A percentile compares a stretch with the other conserved stretches of the same genome.
Conservation (phyloP, 768 basidiomycete genomes). For the Termitomyces sp. region DNA sequence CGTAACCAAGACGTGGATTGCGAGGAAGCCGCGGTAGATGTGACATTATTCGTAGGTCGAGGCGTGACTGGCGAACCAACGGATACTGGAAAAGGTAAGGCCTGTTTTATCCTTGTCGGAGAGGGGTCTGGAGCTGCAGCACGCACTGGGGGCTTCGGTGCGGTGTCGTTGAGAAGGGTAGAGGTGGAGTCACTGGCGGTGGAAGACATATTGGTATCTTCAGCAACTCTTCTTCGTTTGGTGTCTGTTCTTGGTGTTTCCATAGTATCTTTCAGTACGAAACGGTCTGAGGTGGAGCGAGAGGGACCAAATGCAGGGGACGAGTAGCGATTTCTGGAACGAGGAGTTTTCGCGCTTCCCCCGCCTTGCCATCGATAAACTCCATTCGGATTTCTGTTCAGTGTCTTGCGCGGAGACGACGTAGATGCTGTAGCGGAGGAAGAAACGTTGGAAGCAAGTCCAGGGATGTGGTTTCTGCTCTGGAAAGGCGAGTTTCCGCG, state of each 20-base stretch:
- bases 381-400: conserved; percentile 73
- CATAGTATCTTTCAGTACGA: conserved; percentile 30
- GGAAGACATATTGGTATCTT: conserved; percentile 30
- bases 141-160: conserved; percentile 20
- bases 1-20: conserved; percentile 34
- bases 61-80: conserved; percentile 20
- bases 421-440: conserved; percentile 15
- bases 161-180: conserved; percentile 10
- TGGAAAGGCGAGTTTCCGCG: conserved; percentile 30
- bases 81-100: conserved; percentile 31
- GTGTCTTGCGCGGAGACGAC: conserved; percentile 43
- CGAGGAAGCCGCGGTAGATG: conserved; percentile 14
- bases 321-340: conserved; percentile 57
- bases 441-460: conserved; percentile 15
- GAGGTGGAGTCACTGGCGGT: conserved; percentile 20
- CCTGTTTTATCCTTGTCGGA: conserved; percentile 23
- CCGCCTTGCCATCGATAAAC: conserved; percentile 69
- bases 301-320: conserved; percentile 69
- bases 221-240: conserved; percentile 59
- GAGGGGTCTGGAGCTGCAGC: conserved; percentile 30
- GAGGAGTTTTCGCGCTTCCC: conserved; percentile 56
- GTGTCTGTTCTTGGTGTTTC: conserved; percentile 39
- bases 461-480: conserved; percentile 13
- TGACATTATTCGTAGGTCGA: conserved; percentile 18
- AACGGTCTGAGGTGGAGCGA: conserved; percentile 34